Evolutionary conservation across 352 stramenopile genomes (phyloP).

Genomic region (Globisporangium recalcitrans): DNA sequence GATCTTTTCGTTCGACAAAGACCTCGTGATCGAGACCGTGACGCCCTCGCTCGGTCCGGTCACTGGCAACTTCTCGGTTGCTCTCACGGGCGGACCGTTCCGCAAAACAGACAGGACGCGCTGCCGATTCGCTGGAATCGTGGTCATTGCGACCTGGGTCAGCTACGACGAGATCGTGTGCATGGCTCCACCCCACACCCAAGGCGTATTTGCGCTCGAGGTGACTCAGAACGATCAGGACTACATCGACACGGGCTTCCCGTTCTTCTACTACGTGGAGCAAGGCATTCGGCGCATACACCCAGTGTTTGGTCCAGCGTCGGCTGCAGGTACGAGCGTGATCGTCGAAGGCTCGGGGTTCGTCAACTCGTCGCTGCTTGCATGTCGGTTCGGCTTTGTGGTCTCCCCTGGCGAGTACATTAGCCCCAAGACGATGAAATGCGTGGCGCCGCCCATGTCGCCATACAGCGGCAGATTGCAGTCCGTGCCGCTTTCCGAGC

Average conservation of each 20-base stretch:
- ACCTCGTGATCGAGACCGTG: conserved; percentile 57
- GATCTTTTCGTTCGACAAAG: conserved; percentile 82
- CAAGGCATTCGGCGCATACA: conserved; percentile 68
- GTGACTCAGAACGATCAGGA: conserved; percentile 92
- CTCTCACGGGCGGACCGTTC: conserved; percentile 81
- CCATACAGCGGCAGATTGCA: conserved; percentile 48
- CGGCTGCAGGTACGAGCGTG: conserved; percentile 76
- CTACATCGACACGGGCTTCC: conserved; percentile 56
- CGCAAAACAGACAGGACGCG: conserved; percentile 54
- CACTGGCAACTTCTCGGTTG: conserved; percentile 87
- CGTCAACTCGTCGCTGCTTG: conserved; percentile 78
- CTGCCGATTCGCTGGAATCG: conserved; percentile 82
- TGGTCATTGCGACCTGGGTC: conserved; percentile 59
- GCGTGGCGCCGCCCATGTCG: conserved; percentile 70
- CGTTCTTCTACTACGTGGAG: conserved; percentile 85
- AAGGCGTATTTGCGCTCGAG: conserved; percentile 74
- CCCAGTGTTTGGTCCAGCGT: conserved; percentile 87
- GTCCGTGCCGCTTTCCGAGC: conserved; percentile 60
- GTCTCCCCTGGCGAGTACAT: conserved; percentile 84
- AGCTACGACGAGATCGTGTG: conserved; percentile 73
- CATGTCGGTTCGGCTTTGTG: conserved; percentile 85
- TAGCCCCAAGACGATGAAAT: conserved; percentile 73
- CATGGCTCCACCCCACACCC: conserved; percentile 56
- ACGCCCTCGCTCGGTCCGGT: conserved; percentile 70
- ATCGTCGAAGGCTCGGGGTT: conserved; percentile 84